Evolutionary conservation across 2,329 filamentous ascomycete genomes (phyloP).

Genomic region (Aspergillus unguis): DNA sequence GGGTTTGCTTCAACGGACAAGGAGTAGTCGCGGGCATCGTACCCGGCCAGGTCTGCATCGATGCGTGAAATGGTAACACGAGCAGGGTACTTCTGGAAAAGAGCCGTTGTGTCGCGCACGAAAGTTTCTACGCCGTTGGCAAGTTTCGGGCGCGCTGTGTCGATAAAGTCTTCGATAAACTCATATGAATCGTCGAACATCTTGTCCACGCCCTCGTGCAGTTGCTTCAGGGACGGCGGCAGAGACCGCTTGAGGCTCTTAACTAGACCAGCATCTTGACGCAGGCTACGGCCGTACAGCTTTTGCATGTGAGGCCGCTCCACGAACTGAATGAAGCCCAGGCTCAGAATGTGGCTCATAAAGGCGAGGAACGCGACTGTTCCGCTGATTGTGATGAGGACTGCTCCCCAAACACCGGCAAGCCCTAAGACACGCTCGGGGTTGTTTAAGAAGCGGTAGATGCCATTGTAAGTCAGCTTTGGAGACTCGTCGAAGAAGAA

Average conservation of each 20-base stretch:
- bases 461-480: slow-evolving; percentile 91
- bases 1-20: slow-evolving; percentile 69
- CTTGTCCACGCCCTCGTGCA: slow-evolving; percentile 80
- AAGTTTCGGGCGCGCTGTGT: slow-evolving; percentile 78
- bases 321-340: slow-evolving; percentile 86
- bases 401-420: slow-evolving; percentile 92
- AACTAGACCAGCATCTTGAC: slow-evolving; percentile 83
- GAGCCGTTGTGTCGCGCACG: slow-evolving; percentile 77
- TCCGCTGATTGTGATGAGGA: slow-evolving; percentile 86
- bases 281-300: slow-evolving; percentile 80
- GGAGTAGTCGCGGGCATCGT: slow-evolving; percentile 75
- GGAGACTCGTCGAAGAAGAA: slow-evolving; percentile 92
- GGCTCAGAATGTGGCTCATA: slow-evolving; percentile 76
- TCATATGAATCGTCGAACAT: slow-evolving; percentile 83
- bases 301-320: slow-evolving; percentile 98
- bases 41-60: slow-evolving; percentile 73
- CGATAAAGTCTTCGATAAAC: slow-evolving; percentile 86
- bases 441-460: slow-evolving; percentile 97
- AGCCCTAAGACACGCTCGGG: slow-evolving; percentile 91
- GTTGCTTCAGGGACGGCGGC: slow-evolving; percentile 75
- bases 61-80: slow-evolving; percentile 78
- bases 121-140: slow-evolving; percentile 82
- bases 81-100: slow-evolving; percentile 87
- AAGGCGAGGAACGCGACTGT: slow-evolving; percentile 84
- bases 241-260: slow-evolving; percentile 86